phyloP scores from a whole-genome alignment of 2,329 filamentous ascomycete species.

The Fusarium pseudocircinatum region DNA sequence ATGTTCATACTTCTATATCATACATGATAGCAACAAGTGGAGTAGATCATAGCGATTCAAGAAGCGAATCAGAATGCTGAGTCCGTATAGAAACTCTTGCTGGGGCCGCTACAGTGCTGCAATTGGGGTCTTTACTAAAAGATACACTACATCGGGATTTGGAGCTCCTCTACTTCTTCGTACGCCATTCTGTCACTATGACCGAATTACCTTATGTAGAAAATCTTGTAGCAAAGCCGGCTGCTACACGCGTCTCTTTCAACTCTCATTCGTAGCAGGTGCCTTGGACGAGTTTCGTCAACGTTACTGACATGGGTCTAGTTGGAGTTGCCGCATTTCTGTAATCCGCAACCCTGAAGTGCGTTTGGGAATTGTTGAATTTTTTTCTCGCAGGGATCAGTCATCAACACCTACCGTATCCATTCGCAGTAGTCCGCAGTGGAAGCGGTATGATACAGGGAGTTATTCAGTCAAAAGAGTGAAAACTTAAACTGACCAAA shows the following conservation, averaged over 20 bases:
- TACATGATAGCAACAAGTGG: background rate
- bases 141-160: background rate
- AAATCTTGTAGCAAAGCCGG: no score
- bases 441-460: background rate
- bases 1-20: background rate
- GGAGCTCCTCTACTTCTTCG: no score
- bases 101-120: background rate
- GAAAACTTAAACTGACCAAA: no score
- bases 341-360: background rate
- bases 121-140: background rate
- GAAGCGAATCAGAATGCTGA: background rate
- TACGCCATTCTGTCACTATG: background rate
- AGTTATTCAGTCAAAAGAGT: background rate
- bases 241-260: background rate
- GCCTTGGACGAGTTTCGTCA: background rate
- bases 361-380: background rate
- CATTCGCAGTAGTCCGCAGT: no score
- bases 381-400: background rate
- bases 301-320: background rate
- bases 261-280: background rate
- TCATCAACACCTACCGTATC: no score
- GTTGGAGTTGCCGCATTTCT: background rate
- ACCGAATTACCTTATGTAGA: background rate
- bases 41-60: fast-evolving
- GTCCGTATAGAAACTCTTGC: no score